Evolutionary conservation across 2,329 filamentous ascomycete genomes (phyloP).

Genomic region (Fusarium nurragi): DNA sequence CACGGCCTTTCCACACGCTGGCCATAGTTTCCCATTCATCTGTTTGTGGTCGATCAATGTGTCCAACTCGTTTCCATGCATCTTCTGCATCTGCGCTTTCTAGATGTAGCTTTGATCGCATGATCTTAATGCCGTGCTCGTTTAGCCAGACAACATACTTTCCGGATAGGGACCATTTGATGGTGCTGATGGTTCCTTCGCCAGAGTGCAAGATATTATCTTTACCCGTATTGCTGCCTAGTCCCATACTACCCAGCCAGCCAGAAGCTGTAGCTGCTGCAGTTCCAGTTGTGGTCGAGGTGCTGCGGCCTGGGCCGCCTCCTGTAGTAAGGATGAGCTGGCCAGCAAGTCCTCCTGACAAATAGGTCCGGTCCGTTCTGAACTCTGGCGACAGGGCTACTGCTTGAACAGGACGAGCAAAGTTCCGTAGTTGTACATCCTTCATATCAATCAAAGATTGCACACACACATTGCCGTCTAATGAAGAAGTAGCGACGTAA

Average conservation of each 20-base stretch:
- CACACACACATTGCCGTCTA: slow-evolving; percentile 95
- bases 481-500: slow-evolving; percentile 90
- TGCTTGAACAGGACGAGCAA: slow-evolving; percentile 89
- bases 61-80: slow-evolving; percentile 94
- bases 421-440: slow-evolving; percentile 92
- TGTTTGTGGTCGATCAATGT: slow-evolving; percentile 87
- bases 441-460: slow-evolving; percentile 86
- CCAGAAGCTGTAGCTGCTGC: slow-evolving; percentile 84
- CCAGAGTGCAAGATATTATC: slow-evolving; percentile 90
- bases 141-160: slow-evolving; percentile 96
- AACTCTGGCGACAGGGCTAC: slow-evolving; percentile 96
- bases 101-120: slow-evolving; percentile 87
- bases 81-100: slow-evolving; percentile 80
- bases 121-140: slow-evolving; percentile 97
- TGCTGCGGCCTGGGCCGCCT: slow-evolving; percentile 81
- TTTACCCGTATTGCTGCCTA: slow-evolving; percentile 80
- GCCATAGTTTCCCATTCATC: slow-evolving; percentile 97
- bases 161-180: slow-evolving; percentile 94
- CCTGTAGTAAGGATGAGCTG: slow-evolving; percentile 87
- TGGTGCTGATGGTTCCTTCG: slow-evolving; percentile 88
- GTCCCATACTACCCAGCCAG: slow-evolving; percentile 89
- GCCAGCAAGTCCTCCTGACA: slow-evolving; percentile 90
- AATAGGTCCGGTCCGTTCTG: slow-evolving; percentile 85
- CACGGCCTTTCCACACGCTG: slow-evolving; percentile 89
- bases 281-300: slow-evolving; percentile 86